Evolutionary conservation across 2,329 filamentous ascomycete genomes (phyloP), one percentile per base, ranked within the genome.

Genomic region (Neodidymelliopsis sp.): DNA sequence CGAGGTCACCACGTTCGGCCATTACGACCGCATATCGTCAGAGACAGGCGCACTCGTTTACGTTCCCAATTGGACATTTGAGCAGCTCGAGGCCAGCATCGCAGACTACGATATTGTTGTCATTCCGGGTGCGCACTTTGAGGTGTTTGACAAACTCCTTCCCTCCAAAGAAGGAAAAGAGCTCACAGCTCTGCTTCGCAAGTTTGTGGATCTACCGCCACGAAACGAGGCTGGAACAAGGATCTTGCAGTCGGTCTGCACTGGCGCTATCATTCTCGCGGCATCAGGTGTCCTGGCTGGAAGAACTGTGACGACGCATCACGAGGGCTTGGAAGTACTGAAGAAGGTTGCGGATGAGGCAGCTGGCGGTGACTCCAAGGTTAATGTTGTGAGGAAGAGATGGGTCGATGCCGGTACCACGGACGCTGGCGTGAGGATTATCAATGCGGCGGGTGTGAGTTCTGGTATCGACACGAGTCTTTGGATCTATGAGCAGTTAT

Each of bases 241-340:
- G 0, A 53, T 74, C 11, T 16, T 77, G 9, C 67, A 75, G 34
- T 75, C 72, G 4, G 67, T 77, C 4, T 77, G 75, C 55, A 74
- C 73, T 1, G 74, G 75, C 1, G 59, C 70, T 0, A 49, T 75
- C 2, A 41, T 77, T 0, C 55, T 77, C 1, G 75, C 69, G 12
- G 71, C 70, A 3, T 60, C 73, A 2, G 72, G 73, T 2, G 51
- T 75, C 4, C 40, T 77, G 10, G 57, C 59, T 3, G 67, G 66
- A 9, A 61, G 71, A 36, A 70, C 61, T 4, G 65, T 65, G 2
- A 76, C 75, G 1, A 77, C 74, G 15, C 75, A 77, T 58, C 74
- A 76, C 41, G 24, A 65, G n/a, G 52, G 41, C 7, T 63, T 65
- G 3, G 63, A 68, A 0, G 29, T 47, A 41, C 38, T 70, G 20